Percentiles rank a stretch among this genome's conserved stretches.
phyloP scores from a whole-genome alignment of 2,329 filamentous ascomycete species.

The Epichloe uncinata region DNA sequence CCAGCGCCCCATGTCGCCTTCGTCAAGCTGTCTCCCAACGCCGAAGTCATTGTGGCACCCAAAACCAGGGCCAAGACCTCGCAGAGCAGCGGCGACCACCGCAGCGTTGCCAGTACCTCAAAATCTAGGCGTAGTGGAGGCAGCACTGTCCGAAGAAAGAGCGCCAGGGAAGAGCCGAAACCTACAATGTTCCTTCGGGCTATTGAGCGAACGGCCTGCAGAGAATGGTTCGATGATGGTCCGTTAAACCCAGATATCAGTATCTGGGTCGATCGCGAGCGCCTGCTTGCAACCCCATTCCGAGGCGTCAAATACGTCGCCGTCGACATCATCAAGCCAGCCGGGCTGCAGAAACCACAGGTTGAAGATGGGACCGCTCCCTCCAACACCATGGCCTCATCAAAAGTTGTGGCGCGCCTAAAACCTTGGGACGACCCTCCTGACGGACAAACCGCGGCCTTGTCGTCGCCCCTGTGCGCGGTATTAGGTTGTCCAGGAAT shows the following conservation, averaged over 20 bases:
- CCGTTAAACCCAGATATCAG: conserved; percentile 45
- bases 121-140: conserved; percentile 66
- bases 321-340: conserved; percentile 78
- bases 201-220: conserved; percentile 55
- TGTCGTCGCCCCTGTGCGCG: conserved; percentile 66
- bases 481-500: conserved; percentile 58
- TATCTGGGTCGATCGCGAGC: conserved; percentile 75
- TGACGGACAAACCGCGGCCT: conserved; percentile 62
- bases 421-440: conserved; percentile 76
- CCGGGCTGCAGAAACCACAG: conserved; percentile 58
- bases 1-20: conserved; percentile 59
- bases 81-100: conserved; percentile 55
- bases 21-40: conserved; percentile 84
- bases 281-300: conserved; percentile 57
- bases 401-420: conserved; percentile 63
- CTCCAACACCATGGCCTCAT: conserved; percentile 27
- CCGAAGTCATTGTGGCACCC: conserved; percentile 92
- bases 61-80: conserved; percentile 66
- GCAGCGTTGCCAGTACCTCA: conserved; percentile 68
- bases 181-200: conserved; percentile 67
- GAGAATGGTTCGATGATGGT: conserved; percentile 68
- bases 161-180: conserved; percentile 49
- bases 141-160: conserved; percentile 51
- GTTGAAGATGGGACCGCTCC: conserved; percentile 51
- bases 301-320: conserved; percentile 64